A percentile compares a stretch with the other conserved stretches of the same genome.
Evolutionary conservation across 164 flowering plant species (phyloP).

Genomic region (Vitis riparia): DNA sequence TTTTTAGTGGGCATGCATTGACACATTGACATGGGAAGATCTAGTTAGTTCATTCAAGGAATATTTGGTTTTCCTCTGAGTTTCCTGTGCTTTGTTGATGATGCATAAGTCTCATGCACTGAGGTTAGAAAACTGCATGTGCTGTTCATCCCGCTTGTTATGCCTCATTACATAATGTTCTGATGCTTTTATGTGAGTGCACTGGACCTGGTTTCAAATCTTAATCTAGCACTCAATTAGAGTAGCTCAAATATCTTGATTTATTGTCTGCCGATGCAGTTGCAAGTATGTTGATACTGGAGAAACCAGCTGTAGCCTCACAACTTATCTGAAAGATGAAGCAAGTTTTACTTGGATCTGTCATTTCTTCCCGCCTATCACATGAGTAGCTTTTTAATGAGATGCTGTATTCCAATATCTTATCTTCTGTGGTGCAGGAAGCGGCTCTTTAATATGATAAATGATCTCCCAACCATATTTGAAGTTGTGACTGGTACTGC

Average conservation of each 20-base stretch:
- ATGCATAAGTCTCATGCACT: background rate
- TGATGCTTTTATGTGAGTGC: background rate
- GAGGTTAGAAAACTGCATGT: background rate
- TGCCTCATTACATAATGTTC: background rate
- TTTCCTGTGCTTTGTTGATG: background rate
- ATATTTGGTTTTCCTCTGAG: background rate
- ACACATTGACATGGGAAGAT: too few relatives aligned
- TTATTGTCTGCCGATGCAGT: background rate
- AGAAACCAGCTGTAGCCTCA: background rate
- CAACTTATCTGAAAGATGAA: background rate
- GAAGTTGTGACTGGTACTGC: slow-evolving; percentile 77
- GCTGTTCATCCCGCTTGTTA: background rate
- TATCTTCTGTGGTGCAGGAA: slow-evolving; percentile 49
- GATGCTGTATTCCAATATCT: background rate
- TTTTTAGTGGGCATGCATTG: too few relatives aligned
- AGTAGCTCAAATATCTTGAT: background rate
- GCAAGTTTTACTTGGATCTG: too few relatives aligned
- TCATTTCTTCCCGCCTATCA: background rate
- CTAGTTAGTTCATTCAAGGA: too few relatives aligned
- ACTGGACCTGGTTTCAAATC: background rate
- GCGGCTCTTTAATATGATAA: slow-evolving; percentile 77
- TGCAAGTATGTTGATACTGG: background rate
- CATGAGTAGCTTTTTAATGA: background rate
- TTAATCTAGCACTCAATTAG: background rate
- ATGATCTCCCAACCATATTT: slow-evolving; percentile 81